Evolutionary conservation across 768 basidiomycete species (phyloP), one percentile per base, ranked within the genome.

Genomic region (Tulasnella sp.): DNA sequence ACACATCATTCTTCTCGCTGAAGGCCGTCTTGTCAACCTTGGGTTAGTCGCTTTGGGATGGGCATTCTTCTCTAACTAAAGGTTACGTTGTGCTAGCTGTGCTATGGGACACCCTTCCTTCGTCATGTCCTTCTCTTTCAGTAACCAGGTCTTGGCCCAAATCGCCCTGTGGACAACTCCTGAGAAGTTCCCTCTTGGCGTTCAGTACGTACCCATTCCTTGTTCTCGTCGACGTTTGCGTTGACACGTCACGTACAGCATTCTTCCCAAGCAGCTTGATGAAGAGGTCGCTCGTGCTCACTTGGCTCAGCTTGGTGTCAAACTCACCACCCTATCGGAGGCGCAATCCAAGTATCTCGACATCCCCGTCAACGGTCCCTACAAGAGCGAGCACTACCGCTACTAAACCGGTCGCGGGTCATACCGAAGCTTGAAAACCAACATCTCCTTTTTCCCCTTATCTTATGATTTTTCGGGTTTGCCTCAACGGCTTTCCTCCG

Each of bases 51-150:
- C 27, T 41, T 25, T 27, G 6, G 1, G 9, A 15, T 40, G 1
- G 8, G 23, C 23, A 25, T 7, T 23, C 27, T 2, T 5, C 27
- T 11, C 14, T 17, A n/a, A 21, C 48, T 58, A 2, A 58, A 4
- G 17, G 3, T 25, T 17, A 15, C 7, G 62, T n/a, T 3, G 7
- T 43, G 19, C 49, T 49, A 86, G 84, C 54, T 98, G 94, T 71
- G 94, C 91, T 37, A 98, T 94, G 64, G 94, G 94, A 57, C 94
- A 99, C 73, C 94, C 96, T 34, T 98, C 94, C 41, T 97, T 93
- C 73, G 96, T 99, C 74, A 99, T 99, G 96, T 98, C 94, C 15
- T 98, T 93, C 78, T 99, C 96, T 40, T 99, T 99, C 77, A 74
- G 90, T 69, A 99, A 99, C 80, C 96, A 99, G 73, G 88, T 92